Base-by-base conservation (phyloP, 1,139 yeast genomes). In the Lodderomyces beijingensis region DNA sequence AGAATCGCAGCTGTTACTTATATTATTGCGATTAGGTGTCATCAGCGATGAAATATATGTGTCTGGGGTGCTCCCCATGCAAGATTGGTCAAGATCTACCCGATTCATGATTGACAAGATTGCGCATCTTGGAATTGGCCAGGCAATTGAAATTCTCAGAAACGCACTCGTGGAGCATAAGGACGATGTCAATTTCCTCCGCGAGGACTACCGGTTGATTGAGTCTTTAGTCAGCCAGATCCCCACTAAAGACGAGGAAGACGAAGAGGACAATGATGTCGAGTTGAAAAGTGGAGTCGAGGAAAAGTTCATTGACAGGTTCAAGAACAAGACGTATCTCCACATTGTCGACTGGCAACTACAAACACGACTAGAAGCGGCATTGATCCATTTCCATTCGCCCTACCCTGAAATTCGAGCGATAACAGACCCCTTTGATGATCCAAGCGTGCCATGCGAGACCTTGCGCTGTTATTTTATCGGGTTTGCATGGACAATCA, bases 341-440 rank as follows among this genome's bases (percentile, higher is more conserved):
- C 40, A 45, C 10, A 50, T 62, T 10, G 41, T 47, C 5, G 68
- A 64, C 37, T 62, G 71, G 68, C 38, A 48, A 9, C 43, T 64
- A 6, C 68, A 62, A 36, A 55, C 57, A 10, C 50, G 65, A 22
- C 34, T 62, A 10, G 73, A 67, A 39, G 73, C 74, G 1, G 53
- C 62, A 1, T 45, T 68, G 20, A 59, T 66, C n/a, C 63, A 62
- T 22, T 66, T 37, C 40, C 73, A 66, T 45, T 65, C 71, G 5
- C 73, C 73, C 12, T 68, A 67, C 38, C 72, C 73, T 4, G 74
- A 68, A 40, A 59, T 68, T 12, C 45, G 74, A 35, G 65, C 72
- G 8, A 58, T 67, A 5, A 65, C 70, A 1, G 73, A 67, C 30
- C 71, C 73, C 0, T 60, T 41, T 36, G 74, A 68, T 40, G 73